Evolutionary conservation across 164 flowering plant species (phyloP).

Genomic region (Warburgia ugandensis): DNA sequence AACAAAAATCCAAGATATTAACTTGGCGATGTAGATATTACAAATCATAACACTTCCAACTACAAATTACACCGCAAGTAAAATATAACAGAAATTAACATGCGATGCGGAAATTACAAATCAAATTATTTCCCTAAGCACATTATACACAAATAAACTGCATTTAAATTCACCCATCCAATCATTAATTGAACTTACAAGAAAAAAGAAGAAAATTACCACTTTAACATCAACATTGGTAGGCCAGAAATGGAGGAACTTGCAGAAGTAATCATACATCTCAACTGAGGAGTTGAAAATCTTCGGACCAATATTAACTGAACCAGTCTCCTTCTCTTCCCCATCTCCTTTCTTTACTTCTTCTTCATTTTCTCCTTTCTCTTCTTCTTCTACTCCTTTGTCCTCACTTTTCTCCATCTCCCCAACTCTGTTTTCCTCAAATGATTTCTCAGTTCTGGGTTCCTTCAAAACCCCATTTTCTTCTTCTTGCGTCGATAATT

Average conservation of each 20-base stretch:
- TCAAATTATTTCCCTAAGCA: background rate
- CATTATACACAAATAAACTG: background rate
- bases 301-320: constrained; percentile 58
- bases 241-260: constrained; percentile 77
- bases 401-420: constrained; percentile 9
- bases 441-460: constrained; percentile 33
- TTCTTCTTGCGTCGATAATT: constrained; percentile 36
- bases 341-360: background rate
- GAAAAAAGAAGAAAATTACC: constrained; percentile 28
- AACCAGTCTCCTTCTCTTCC: constrained; percentile 19
- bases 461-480: constrained; percentile 33
- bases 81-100: no score
- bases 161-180: background rate
- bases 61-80: no score
- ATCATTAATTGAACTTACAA: background rate
- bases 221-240: constrained; percentile 58
- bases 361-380: background rate
- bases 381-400: background rate
- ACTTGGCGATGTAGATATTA: no score
- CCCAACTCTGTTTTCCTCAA: constrained; percentile 22
- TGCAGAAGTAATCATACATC: constrained; percentile 78
- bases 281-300: constrained; percentile 51
- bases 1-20: no score
- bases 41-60: no score
- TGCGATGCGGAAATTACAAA: no score